Conservation (phyloP, 176 grass and related monocot species). For the Musa schizocarpa region DNA sequence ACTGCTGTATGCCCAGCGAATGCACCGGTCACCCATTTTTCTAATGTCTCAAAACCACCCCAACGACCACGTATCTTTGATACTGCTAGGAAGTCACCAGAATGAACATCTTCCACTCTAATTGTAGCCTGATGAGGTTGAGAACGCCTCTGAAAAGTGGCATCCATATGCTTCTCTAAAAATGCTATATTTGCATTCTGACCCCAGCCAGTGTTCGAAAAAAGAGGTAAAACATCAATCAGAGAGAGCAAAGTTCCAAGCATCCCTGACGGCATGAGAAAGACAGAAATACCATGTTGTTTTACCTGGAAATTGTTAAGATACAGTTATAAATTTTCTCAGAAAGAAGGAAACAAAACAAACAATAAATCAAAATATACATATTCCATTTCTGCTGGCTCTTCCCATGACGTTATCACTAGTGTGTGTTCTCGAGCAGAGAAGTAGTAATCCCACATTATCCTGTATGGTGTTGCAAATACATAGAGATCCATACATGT, state of each 20-base stretch:
- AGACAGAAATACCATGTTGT: constrained; percentile 83
- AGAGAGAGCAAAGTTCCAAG: constrained; percentile 78
- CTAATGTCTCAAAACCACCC: constrained; percentile 93
- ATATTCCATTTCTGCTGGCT: constrained; percentile 79
- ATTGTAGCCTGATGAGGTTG: constrained; percentile 53
- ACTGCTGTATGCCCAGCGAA: constrained; percentile 97
- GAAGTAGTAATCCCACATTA: constrained; percentile 91
- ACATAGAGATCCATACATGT: constrained; percentile 98
- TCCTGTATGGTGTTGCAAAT: constrained; percentile 83
- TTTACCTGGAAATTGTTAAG: constrained; percentile 58
- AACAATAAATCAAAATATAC: constrained; percentile 27
- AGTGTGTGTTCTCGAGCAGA: constrained; percentile 53
- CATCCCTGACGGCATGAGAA: constrained; percentile 96
- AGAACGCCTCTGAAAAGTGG: constrained; percentile 60
- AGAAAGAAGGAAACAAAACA: constrained; percentile 1
- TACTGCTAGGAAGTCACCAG: constrained; percentile 82
- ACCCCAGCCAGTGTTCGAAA: constrained; percentile 87
- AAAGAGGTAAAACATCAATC: constrained; percentile 79
- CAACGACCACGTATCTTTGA: constrained; percentile 93
- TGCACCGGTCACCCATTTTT: constrained; percentile 97
- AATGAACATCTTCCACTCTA: constrained; percentile 59
- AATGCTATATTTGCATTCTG: constrained; percentile 92
- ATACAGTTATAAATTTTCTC: constrained; percentile 17
- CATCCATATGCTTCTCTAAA: constrained; percentile 85
- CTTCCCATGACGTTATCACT: constrained; percentile 83